Evolutionary conservation across 768 basidiomycete genomes (phyloP), one percentile per base, ranked within the genome.

Genomic region (Termitomyces sp.): DNA sequence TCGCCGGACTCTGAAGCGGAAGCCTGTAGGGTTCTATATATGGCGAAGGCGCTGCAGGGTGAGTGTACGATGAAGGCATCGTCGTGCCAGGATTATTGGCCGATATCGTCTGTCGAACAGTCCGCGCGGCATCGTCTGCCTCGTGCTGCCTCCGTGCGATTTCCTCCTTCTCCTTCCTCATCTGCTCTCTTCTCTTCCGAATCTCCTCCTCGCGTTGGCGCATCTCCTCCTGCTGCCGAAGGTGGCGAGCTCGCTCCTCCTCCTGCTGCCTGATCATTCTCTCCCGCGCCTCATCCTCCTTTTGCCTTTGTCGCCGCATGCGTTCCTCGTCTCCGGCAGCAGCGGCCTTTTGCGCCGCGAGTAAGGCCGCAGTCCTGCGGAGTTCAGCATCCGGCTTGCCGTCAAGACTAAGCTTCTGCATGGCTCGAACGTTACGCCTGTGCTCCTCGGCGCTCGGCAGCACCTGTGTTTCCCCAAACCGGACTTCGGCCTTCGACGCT

Each of bases 1-100:
- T 36, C 5, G 75, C 76, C 36, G 87, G 88, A 61, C 77, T 86
- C 69, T 90, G 83, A 15, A 88, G 69, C n/a, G 88, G 86, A 74
- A 88, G 54, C 9, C 42, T 37, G 10, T 51, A 51, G 26, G 51
- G 51, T 13, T 51, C 36, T 0, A 24, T 24, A 16, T 9, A 50
- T 3, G 48, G 48, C 6, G 33, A 36, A 5, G 34, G 29, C 10
- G 31, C 39, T 4, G 9, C 2, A 13, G 51, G 51, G 6, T n/a
- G 28, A 28, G 26, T 15, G 10, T 39, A 44, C n/a, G 34, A 15
- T 15, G 54, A 33, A 5, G 51, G 37, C 0, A 60, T 46, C 5
- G 61, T 34, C 2, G 63, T 48, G 0, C 62, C 64, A 34, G 64
- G 55, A 33, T 65, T 62, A 47, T 72, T 71, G 31, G 64, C 61